These are phyloP conservation scores for Eurotiales sp. DNA, from an alignment of 2,329 filamentous ascomycete genomes.

Conservation along the genomic window DNA sequence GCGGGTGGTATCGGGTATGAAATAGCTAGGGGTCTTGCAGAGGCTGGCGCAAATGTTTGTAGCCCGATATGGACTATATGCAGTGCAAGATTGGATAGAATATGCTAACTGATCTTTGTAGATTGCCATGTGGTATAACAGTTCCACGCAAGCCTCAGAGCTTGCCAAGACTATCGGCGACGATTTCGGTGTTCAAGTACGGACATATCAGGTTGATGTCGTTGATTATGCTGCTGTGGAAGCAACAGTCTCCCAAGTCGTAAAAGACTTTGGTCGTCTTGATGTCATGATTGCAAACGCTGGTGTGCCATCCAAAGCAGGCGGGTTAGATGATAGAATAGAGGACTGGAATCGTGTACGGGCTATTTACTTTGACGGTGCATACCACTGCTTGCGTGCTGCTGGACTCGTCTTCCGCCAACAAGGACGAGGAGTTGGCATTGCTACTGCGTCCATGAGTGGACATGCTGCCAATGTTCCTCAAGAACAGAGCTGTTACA, in stretches of 20 bases:
- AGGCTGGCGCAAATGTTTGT: constrained; percentile 34
- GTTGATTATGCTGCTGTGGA: constrained; percentile 23
- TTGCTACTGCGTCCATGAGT: constrained; percentile 68
- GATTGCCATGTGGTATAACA: constrained; percentile 33
- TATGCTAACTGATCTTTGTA: no score
- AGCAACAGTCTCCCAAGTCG: constrained; percentile 25
- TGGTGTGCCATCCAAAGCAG: constrained; percentile 61
- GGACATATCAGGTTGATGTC: constrained; percentile 37
- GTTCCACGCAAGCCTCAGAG: constrained; percentile 28
- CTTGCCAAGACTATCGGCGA: constrained; percentile 21
- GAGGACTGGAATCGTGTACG: constrained; percentile 62
- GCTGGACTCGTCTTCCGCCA: constrained; percentile 62
- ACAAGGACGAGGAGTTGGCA: constrained; percentile 64
- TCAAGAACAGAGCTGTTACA: constrained; percentile 71
- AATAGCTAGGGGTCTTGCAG: constrained; percentile 41
- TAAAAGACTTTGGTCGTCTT: constrained; percentile 52
- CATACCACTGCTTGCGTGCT: constrained; percentile 66
- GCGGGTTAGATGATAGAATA: constrained; percentile 56
- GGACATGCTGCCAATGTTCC: constrained; percentile 69
- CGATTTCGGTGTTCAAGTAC: constrained; percentile 29
- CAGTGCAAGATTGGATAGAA: background rate
- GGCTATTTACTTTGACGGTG: constrained; percentile 64
- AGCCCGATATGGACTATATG: background rate
- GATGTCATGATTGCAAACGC: constrained; percentile 72
- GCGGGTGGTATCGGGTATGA: constrained; percentile 41